Evolutionary conservation across 2,329 filamentous ascomycete genomes (phyloP), one percentile per base, ranked within the genome.

Genomic region (Coccinonectria pachysandricola): DNA sequence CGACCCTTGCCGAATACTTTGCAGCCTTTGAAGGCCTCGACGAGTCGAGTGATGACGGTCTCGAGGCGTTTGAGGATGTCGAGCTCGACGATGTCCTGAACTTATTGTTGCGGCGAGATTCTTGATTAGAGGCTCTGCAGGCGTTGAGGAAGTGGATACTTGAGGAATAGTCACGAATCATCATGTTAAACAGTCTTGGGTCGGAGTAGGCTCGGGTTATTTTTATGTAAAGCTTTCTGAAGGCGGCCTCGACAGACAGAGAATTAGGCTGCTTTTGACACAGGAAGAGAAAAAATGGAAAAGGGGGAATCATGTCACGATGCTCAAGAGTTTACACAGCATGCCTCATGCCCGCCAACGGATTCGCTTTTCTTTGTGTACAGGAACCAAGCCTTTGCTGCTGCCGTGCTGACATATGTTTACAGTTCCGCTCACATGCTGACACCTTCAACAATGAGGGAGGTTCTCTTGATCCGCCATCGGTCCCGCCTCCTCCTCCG

Each of bases 381-480:
- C n/a, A n/a, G n/a, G n/a, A n/a, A n/a, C n/a, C n/a, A n/a, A n/a
- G n/a, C n/a, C n/a, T n/a, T n/a, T n/a, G n/a, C n/a, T n/a, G n/a
- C n/a, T n/a, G n/a, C n/a, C n/a, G n/a, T n/a, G n/a, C n/a, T n/a
- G n/a, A n/a, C n/a, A n/a, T n/a, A n/a, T n/a, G n/a, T 31, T 27
- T 42, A 25, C 39, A 75, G 71, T 75, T 75, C 46, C 71, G 69
- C 36, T 61, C 68, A 10, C 74, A 73, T 40, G 70, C 68, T 19
- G 68, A 73, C 40, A 60, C 65, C 9, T 49, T 70, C 26, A 70
- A 65, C 47, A 56, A 62, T 55, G 31, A 53, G 41, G 43, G 56
- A 50, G 28, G 45, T 20, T 64, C 65, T 13, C 53, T 72, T 41
- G 64, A 66, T 31, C 71, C 68, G 23, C 73, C 69, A 3, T 72